Evolutionary conservation across 306 rosid species (phyloP), one percentile per base, ranked within the genome.

Genomic region (Glycine soja): DNA sequence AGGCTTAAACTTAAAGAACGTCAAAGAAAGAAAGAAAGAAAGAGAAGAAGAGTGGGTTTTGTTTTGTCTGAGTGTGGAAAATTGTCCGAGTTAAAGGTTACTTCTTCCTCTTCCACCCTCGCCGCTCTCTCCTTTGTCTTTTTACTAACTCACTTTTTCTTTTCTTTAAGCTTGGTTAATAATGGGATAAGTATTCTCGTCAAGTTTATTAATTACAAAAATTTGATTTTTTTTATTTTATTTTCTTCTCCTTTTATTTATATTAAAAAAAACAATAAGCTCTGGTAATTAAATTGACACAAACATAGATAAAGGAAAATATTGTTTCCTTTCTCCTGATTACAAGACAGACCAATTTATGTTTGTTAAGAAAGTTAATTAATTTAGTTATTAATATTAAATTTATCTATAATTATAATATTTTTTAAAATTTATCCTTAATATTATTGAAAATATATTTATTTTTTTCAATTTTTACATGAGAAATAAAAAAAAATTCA

Each of bases 81-180:
- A 34, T 34, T 84, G 87, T 85, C 85, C 80, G 86, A 65, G 76
- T 19, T 58, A 67, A 84, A 79, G 47, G 57, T 19, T 63, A 24
- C 30, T 24, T 24, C 30, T 24, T 24, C 40, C 2, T 13, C 14
- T 5, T 32, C 18, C 15, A 5, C 0, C 10, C 72, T 76, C 80
- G 82, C 88, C 85, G 88, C 88, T 80, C 42, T 45, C 85, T 85
- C 9, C 72, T 81, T 85, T 85, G 88, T 85, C 88, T 13, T 85
- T 80, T 74, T 80, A 68, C 52, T 53, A 30, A 4, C 42, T n/a
- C 8, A 9, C 68, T 43, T 30, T 24, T 24, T 24, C 30, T 24
- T 51, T 6, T 43, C 9, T 65, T 43, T 40, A 14, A 24, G 18
- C 0, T 32, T 13, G 7, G 4, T 63, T 34, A 5, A 4, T 34